phyloP scores from a whole-genome alignment of 805 yeast genomes.

The Kodamaea lidongshanica region DNA sequence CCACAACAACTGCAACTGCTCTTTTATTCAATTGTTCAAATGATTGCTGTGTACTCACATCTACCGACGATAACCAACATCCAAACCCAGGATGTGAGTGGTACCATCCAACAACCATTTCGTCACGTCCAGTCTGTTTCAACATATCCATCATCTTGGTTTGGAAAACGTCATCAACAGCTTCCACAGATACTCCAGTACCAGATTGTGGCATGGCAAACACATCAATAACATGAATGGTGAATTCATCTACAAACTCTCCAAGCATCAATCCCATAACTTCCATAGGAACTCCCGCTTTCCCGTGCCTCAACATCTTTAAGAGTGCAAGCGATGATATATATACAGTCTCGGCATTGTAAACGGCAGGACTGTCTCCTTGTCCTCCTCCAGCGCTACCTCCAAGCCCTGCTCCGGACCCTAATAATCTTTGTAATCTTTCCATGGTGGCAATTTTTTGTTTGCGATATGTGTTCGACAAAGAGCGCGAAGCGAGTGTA shows the following conservation, averaged over 20 bases:
- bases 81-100: slow-evolving; percentile 97
- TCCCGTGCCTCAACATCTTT: slow-evolving; percentile 96
- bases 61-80: slow-evolving; percentile 97
- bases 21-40: slow-evolving; percentile 93
- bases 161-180: slow-evolving; percentile 98
- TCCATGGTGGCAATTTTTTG: slow-evolving; percentile 27
- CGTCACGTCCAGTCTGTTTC: slow-evolving; percentile 97
- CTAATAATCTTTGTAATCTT: slow-evolving; percentile 44
- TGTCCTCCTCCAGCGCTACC: slow-evolving; percentile 39
- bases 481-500: no score
- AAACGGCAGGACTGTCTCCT: slow-evolving; percentile 75
- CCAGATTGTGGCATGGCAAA: slow-evolving; percentile 99
- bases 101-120: slow-evolving; percentile 99
- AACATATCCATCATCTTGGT: slow-evolving; percentile 99
- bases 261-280: slow-evolving; percentile 98
- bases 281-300: slow-evolving; percentile 80
- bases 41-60: slow-evolving; percentile 95
- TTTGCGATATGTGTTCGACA: no score
- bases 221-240: slow-evolving; percentile 95
- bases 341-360: slow-evolving; percentile 93
- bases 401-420: slow-evolving; percentile 40
- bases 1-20: slow-evolving; percentile 97
- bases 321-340: slow-evolving; percentile 91
- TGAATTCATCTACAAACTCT: slow-evolving; percentile 94
- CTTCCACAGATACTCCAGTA: slow-evolving; percentile 98